A percentile compares a stretch with the other conserved stretches of the same genome.
Evolutionary conservation across 179 eudicot genomes (phyloP).

Genomic region (Silene coronaria): DNA sequence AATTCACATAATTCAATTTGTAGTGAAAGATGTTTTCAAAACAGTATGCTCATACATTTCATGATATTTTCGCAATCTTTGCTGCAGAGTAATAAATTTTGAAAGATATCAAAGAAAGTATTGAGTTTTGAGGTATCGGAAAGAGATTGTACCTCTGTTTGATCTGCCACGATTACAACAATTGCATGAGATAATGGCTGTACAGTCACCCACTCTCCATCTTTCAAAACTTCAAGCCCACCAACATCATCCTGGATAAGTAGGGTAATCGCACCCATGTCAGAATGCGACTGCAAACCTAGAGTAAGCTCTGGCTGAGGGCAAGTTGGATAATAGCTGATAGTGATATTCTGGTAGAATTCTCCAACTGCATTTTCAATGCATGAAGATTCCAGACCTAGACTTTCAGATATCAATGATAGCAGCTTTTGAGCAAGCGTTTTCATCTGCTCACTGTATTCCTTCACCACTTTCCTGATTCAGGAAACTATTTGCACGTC

Average conservation of each 20-base stretch:
- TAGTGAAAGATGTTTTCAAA: background rate
- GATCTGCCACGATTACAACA: constrained; percentile 83
- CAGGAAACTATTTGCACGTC: constrained; percentile 16
- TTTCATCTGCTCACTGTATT: constrained; percentile 70
- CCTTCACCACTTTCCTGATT: constrained; percentile 63
- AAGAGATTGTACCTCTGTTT: constrained; percentile 69
- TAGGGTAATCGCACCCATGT: constrained; percentile 76
- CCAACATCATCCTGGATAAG: constrained; percentile 89
- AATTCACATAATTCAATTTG: background rate
- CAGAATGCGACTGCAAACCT: constrained; percentile 94
- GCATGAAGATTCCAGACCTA: constrained; percentile 47
- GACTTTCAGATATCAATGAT: constrained; percentile 59
- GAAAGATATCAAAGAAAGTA: background rate
- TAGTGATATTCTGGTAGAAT: constrained; percentile 82
- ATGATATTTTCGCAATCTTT: background rate
- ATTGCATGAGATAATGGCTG: constrained; percentile 69
- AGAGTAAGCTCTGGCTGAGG: constrained; percentile 95
- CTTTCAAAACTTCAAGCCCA: constrained; percentile 82
- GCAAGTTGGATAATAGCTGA: constrained; percentile 92
- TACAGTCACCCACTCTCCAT: constrained; percentile 76
- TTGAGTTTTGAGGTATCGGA: background rate
- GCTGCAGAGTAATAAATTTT: background rate
- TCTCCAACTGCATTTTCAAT: constrained; percentile 75
- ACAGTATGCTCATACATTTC: background rate
- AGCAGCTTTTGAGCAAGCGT: constrained; percentile 59